Conservation (phyloP, 73 alveolate species). For the Stentor coeruleus region DNA sequence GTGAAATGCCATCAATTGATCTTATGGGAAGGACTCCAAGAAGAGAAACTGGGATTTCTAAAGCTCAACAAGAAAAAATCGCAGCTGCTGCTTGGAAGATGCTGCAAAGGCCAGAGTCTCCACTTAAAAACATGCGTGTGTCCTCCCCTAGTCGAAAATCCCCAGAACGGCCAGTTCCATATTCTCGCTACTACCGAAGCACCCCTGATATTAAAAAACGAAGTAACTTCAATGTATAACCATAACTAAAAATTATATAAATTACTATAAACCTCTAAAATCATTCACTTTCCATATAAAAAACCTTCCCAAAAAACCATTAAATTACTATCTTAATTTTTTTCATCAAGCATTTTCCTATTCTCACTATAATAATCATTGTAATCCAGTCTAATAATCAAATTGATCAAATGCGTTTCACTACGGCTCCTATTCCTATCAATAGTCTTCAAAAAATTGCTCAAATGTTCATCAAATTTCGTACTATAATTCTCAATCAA, state of each 20-base stretch:
- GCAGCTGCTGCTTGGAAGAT: background rate
- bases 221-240: too few relatives aligned
- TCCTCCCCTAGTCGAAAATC: slow-evolving; percentile 21
- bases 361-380: slow-evolving; percentile 78
- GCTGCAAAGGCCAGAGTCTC: background rate
- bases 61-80: background rate
- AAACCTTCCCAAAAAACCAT: too few relatives aligned
- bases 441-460: slow-evolving; percentile 58
- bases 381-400: slow-evolving; percentile 86
- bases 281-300: too few relatives aligned
- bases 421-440: slow-evolving; percentile 28
- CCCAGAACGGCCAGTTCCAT: background rate
- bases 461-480: slow-evolving; percentile 68
- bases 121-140: slow-evolving; percentile 11
- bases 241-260: too few relatives aligned
- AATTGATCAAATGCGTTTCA: slow-evolving; percentile 74
- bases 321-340: too few relatives aligned
- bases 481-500: slow-evolving; percentile 61
- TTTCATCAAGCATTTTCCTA: slow-evolving; percentile 8
- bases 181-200: too few relatives aligned
- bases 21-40: background rate
- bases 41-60: background rate
- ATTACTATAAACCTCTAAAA: too few relatives aligned
- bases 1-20: background rate
- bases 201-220: too few relatives aligned